Percentiles rank a stretch among this genome's conserved stretches.
Evolutionary conservation across 2,329 filamentous ascomycete genomes (phyloP).

Genomic region (Colletotrichum orbiculare): DNA sequence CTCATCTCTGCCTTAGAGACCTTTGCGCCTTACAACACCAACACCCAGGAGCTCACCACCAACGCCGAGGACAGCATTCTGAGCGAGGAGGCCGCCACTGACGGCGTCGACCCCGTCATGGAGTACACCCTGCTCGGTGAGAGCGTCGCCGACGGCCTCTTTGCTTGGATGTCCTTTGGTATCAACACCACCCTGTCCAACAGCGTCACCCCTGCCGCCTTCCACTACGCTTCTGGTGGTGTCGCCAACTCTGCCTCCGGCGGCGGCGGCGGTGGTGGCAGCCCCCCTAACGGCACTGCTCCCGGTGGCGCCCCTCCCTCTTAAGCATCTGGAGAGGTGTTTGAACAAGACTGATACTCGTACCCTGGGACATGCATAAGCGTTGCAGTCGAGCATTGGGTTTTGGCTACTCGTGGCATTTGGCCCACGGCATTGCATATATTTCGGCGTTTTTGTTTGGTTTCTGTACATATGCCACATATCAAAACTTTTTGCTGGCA

Average conservation of each 20-base stretch:
- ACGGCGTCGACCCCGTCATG: slow-evolving; percentile 66
- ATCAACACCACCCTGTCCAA: slow-evolving; percentile 50
- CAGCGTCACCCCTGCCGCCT: slow-evolving; percentile 45
- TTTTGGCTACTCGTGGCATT: not conserved
- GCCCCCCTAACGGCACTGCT: slow-evolving; percentile 32
- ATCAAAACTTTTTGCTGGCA: not conserved
- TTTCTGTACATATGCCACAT: slow-evolving; percentile 3
- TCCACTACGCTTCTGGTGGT: slow-evolving; percentile 46
- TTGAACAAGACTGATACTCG: not conserved
- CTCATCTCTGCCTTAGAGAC: slow-evolving; percentile 62
- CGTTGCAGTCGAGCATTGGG: not conserved
- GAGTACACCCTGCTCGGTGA: slow-evolving; percentile 69
- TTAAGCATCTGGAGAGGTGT: not conserved
- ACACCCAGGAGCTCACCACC: slow-evolving; percentile 55
- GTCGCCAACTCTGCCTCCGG: slow-evolving; percentile 43
- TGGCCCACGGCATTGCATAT: not conserved
- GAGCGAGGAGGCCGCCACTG: slow-evolving; percentile 55
- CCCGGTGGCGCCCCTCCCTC: slow-evolving; percentile 18
- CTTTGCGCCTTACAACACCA: slow-evolving; percentile 56
- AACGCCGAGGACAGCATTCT: slow-evolving; percentile 64
- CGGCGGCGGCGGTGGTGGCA: slow-evolving; percentile 36
- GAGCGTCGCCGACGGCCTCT: slow-evolving; percentile 59
- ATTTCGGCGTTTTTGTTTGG: slow-evolving; percentile 9
- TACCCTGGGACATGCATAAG: slow-evolving; percentile 5
- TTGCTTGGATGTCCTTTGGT: slow-evolving; percentile 65